Base-by-base conservation (phyloP, 2,329 filamentous ascomycete genomes). In the Bisporella sp. region DNA sequence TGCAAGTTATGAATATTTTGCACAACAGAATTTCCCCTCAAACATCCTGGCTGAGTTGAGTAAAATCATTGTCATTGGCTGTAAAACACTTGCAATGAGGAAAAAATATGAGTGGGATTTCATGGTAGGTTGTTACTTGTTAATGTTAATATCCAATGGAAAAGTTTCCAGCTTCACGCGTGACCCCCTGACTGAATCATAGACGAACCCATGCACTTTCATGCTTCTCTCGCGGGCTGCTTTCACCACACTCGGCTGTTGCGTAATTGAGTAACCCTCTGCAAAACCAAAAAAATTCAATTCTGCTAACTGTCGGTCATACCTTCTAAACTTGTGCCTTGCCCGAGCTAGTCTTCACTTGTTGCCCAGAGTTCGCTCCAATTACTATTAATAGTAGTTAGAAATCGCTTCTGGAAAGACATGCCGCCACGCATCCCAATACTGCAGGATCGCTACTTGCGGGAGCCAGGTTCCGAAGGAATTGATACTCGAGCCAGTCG, bases 151-250 rank as follows among this genome's bases (percentile, higher is more conserved):
- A 39, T 2, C n/a, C 3, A 3, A 9, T n/a, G 3, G 35, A 9
- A n/a, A 3, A 2, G n/a, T 39, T n/a, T 39, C 35, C 35, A 82
- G 57, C 52, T 79, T 70, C 52, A 73, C 69, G 58, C 82, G 65
- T 48, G 75, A 64, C 8, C 78, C 79, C 28, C 66, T 74, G 4
- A 63, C 74, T 50, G 82, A 71, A 61, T 84, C 74, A 62, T 80
- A 84, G 4, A 85, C 74, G 48, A 81, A 67, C 8, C 79, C 82
- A 63, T 85, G 80, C 5, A 85, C 69, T 62, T 76, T 66, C 47
- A 85, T 61, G 2, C 77, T 79, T 11, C 78, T 71, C 56, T 81
- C 78, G 54, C 70, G 64, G 50, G 81, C 76, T 13, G 79, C 82
- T 54, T 78, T 76, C 54, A 77, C 70, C 21, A 85, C 75, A 28